Base-by-base conservation (phyloP, 805 yeast species). In the Saturnispora zaruensis region DNA sequence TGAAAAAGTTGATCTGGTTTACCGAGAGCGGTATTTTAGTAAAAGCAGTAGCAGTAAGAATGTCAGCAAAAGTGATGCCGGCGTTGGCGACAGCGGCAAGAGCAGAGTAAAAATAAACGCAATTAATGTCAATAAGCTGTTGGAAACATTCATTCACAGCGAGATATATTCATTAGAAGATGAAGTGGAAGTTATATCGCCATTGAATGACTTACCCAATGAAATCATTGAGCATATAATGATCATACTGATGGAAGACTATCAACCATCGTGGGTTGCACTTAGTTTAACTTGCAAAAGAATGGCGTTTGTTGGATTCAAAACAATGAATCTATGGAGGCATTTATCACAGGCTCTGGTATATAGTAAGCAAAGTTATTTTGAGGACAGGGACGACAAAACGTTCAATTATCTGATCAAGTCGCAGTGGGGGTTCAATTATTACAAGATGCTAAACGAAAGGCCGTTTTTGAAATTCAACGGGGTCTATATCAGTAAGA, bases 401-500 rank as follows among this genome's bases (percentile, higher is more conserved):
- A 70, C 72, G 18, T 48, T 52, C 64, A 48, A 43, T 23, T 23
- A 26, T 24, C 71, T 72, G 65, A 72, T 69, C 18, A 61, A 61
- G 11, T 53, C 61, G 16, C 48, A 55, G 23, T 77, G 78, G 71
- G 70, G 69, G 43, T 60, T 64, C 41, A 63, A 74, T 49, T 76
- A 76, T 75, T 65, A 74, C 53, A 55, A 58, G 20, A 79, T 84
- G 87, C 69, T 79, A 40, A 58, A 65, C 41, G 74, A 76, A 34
- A 69, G 96, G 37, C 96, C 97, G 0, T 84, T 82, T 58, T 58
- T 90, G 32, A 84, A 91, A 59, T 87, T 78, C 63, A 72, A 79
- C 48, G 99, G 99, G 1, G 74, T 88, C 18, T 91, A 91, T 58
- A 85, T 91, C 21, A 82, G 95, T 58, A 85, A 82, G 18, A 86